Evolutionary conservation across 352 stramenopile genomes (phyloP).

Genomic region (Phytopythium aichiense): DNA sequence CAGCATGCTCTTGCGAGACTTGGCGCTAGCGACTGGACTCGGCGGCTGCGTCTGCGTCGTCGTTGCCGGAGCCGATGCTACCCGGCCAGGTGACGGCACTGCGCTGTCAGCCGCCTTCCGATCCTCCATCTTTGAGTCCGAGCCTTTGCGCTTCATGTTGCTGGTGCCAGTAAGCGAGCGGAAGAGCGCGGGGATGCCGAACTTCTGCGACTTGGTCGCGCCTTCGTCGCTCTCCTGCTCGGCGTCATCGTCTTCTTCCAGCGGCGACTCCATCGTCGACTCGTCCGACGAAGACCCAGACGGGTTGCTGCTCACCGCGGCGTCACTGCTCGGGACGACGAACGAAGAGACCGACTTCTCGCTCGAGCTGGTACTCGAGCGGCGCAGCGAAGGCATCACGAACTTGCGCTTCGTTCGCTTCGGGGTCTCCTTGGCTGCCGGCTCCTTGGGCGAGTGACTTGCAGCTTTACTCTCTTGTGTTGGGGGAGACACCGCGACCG

Average conservation of each 20-base stretch:
- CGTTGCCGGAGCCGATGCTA: neutral
- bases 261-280: slow-evolving; percentile 7
- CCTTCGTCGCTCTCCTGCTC: neutral
- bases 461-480: neutral
- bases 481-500: neutral
- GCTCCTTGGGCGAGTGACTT: slow-evolving; percentile 6
- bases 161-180: slow-evolving; percentile 6
- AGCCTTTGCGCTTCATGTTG: neutral
- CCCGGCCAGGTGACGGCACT: neutral
- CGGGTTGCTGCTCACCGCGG: neutral
- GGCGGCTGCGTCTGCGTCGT: slow-evolving; percentile 4
- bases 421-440: slow-evolving; percentile 11
- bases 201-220: slow-evolving; percentile 1
- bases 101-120: neutral
- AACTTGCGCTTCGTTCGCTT: slow-evolving; percentile 17
- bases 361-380: slow-evolving; percentile 16
- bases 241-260: slow-evolving; percentile 11
- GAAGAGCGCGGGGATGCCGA: slow-evolving; percentile 5
- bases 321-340: slow-evolving; percentile 2
- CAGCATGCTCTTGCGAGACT: slow-evolving; percentile 6
- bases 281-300: slow-evolving; percentile 12
- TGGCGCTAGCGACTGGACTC: neutral
- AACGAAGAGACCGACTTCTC: slow-evolving; percentile 14
- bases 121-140: neutral
- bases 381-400: slow-evolving; percentile 25